Base-by-base conservation (phyloP, 805 yeast genomes). In the Blastobotrys peoriensis region DNA sequence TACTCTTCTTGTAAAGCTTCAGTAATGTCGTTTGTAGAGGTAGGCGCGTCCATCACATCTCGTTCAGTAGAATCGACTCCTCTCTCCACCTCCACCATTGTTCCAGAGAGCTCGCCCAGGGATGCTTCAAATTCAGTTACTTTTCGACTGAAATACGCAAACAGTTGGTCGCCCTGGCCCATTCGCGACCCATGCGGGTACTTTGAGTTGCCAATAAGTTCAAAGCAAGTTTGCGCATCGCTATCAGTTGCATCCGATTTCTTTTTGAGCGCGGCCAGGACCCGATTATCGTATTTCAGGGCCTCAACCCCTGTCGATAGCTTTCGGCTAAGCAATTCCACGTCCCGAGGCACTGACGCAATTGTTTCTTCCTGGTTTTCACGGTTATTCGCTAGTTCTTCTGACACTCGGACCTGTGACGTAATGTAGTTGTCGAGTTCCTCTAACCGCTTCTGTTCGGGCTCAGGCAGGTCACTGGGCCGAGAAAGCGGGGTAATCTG, bases 401-500 rank as follows among this genome's bases (percentile, higher is more conserved):
- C 76, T 36, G 79, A 73, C 38, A 74, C 71, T 44, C 70, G 65
- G 40, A 69, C 71, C 62, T 78, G 83, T 23, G 71, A 65, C 40
- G 69, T 68, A 47, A 78, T 78, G 54, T 78, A 77, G 21, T 66
- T 62, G 55, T 78, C 82, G 38, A 78, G 66, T 38, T 64, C 73
- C 49, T 77, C 79, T n/a, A 78, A 60, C 51, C 76, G 79, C 46
- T 65, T 65, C 53, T 78, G 80, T 36, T 72, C 65, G 10, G 65
- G 59, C 17, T 73, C 78, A 1, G 83, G 78, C 34, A 78, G 70
- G 53, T 78, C 83, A 4, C 78, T 72, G 3, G 78, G 79, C 27
- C 83, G 58, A 0, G 82, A 75, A 64, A 77, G 69, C 1, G 81
- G 74, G 2, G 80, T 75, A 45, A 78, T 57, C 47, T 41, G 28